A percentile compares a stretch with the other conserved stretches of the same genome.
These are phyloP conservation scores for Cryptosporidium muris DNA, from an alignment of 169 alveolate species.

Conservation along the genomic window DNA sequence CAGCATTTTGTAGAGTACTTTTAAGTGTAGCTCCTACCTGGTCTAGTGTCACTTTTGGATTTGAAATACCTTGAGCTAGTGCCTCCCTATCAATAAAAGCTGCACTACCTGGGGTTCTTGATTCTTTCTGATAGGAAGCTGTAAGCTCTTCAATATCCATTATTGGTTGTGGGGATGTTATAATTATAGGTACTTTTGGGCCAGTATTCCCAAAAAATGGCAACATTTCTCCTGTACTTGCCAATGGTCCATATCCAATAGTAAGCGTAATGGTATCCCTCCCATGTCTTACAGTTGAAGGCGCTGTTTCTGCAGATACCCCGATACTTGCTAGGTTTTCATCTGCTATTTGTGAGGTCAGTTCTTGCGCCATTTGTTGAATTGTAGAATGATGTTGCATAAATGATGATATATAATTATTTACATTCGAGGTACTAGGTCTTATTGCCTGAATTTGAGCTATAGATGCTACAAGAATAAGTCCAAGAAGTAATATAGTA, in stretches of 20 bases:
- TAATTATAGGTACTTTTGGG: constrained; percentile 65
- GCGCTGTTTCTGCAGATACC: constrained; percentile 33
- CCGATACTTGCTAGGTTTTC: constrained; percentile 2
- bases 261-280: constrained; percentile 62
- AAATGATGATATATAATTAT: constrained; percentile 6
- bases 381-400: constrained; percentile 57
- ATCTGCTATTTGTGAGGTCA: constrained; percentile 44
- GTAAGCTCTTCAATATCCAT: constrained; percentile 57
- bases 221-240: constrained; percentile 35
- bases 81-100: constrained; percentile 65
- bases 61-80: constrained; percentile 64
- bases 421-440: no score
- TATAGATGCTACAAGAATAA: not conserved
- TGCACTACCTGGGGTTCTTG: constrained; percentile 71
- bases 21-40: constrained; percentile 61
- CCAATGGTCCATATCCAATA: constrained; percentile 64
- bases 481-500: not conserved
- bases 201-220: constrained; percentile 72
- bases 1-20: constrained; percentile 59
- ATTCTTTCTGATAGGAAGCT: constrained; percentile 66
- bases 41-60: constrained; percentile 60
- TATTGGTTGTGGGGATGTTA: constrained; percentile 70
- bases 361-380: constrained; percentile 53
- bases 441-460: no score
- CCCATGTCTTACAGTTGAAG: constrained; percentile 61